Percentiles rank a stretch among this genome's conserved stretches.
These are phyloP conservation scores for Saturnispora dispora DNA, from an alignment of 805 yeast species.

Conservation along the genomic window DNA sequence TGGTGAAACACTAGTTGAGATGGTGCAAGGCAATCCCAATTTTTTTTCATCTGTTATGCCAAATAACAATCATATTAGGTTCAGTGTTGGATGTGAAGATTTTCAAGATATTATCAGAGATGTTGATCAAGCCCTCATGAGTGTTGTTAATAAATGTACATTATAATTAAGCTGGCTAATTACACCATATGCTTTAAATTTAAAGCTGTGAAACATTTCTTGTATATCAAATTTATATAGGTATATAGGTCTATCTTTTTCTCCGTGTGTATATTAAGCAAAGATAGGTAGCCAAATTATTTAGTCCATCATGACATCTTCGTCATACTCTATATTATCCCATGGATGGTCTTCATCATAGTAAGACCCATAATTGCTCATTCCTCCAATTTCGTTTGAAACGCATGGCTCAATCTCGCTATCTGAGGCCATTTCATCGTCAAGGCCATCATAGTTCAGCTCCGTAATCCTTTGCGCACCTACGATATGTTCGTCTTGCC, in stretches of 20 bases:
- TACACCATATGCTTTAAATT: neutral
- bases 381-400: conserved; percentile 5
- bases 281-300: neutral
- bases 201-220: neutral
- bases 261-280: neutral
- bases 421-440: conserved; percentile 4
- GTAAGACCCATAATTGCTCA: conserved; percentile 14
- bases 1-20: conserved; percentile 47
- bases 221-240: neutral
- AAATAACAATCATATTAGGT: conserved; percentile 30
- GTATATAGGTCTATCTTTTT: neutral
- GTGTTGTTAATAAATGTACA: conserved; percentile 11
- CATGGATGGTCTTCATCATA: conserved; percentile 11
- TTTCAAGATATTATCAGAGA: conserved; percentile 42
- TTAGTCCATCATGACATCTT: conserved; percentile 8
- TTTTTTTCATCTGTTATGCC: conserved; percentile 12
- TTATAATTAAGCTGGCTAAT: neutral
- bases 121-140: conserved; percentile 32
- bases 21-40: conserved; percentile 29
- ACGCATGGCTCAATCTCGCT: neutral
- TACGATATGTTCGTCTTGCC: conserved; percentile 5
- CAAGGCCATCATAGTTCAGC: conserved; percentile 7
- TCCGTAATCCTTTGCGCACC: conserved; percentile 6
- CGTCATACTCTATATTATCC: conserved; percentile 7
- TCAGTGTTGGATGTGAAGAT: conserved; percentile 48